A percentile compares a stretch with the other conserved stretches of the same genome.
Evolutionary conservation across 129 eudicot species (phyloP).

Genomic region (Centaurea solstitialis): DNA sequence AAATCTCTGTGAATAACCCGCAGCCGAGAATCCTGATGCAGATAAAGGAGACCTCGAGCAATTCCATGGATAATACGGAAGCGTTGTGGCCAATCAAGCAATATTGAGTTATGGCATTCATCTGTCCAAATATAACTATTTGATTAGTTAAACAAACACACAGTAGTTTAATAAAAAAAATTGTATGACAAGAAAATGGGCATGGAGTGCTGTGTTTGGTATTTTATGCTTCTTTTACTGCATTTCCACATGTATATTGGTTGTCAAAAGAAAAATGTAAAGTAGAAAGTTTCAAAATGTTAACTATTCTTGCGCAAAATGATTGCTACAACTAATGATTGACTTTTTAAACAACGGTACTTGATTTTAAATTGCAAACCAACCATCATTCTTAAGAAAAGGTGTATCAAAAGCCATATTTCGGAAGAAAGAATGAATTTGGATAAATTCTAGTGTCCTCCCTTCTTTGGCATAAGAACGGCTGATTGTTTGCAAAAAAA

Average conservation of each 20-base stretch:
- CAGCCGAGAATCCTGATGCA: slow-evolving; percentile 24
- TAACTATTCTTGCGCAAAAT: not conserved
- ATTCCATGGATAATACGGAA: slow-evolving; percentile 25
- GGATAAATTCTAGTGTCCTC: not conserved
- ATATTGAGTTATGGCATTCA: not conserved
- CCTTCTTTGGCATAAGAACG: not conserved
- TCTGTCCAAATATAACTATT: not conserved
- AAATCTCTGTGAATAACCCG: slow-evolving; percentile 26
- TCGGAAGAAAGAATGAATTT: not conserved
- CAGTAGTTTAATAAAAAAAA: not conserved
- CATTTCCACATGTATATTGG: not conserved
- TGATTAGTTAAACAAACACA: slow-evolving; percentile 1
- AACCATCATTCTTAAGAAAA: not conserved
- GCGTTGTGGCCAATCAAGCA: slow-evolving; percentile 28
- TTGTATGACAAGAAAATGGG: not conserved
- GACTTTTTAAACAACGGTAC: not conserved
- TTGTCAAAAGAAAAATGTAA: not conserved
- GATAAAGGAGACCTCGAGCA: slow-evolving; percentile 28
- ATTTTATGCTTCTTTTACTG: not conserved
- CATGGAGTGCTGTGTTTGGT: not conserved
- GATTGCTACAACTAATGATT: not conserved
- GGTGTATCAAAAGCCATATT: not conserved
- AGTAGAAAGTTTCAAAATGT: not conserved
- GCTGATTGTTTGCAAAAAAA: not conserved
- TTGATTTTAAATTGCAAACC: no score